phyloP scores from a whole-genome alignment of 2,329 filamentous ascomycete genomes.

The Metarhizium album region DNA sequence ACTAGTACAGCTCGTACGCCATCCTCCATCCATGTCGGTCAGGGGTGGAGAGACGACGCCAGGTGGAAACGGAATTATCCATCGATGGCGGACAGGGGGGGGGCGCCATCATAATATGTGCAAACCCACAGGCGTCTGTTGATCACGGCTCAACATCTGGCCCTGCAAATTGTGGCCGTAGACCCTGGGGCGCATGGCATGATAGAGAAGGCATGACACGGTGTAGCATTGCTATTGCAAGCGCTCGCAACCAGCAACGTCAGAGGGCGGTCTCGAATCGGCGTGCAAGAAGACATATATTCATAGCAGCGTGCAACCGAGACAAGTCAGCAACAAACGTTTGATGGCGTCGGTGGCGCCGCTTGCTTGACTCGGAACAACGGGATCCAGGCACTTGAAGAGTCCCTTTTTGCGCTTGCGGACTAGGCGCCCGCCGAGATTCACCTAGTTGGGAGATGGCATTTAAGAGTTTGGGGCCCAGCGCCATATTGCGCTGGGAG shows the following conservation, averaged over 20 bases:
- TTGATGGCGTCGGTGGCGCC: slow-evolving; percentile 2
- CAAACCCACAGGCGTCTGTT: not conserved
- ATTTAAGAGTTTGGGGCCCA: not conserved
- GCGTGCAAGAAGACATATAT: not conserved
- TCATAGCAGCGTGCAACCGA: not conserved
- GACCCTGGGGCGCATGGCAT: not conserved
- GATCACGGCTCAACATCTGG: not conserved
- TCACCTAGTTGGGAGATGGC: not conserved
- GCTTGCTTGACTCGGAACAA: slow-evolving; percentile 2
- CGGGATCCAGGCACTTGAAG: not conserved
- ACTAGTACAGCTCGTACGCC: too few relatives aligned
- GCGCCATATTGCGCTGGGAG: not conserved
- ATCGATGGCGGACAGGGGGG: not conserved
- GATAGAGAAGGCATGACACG: not conserved
- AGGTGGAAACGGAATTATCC: not conserved
- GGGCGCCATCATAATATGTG: not conserved
- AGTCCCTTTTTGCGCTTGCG: too few relatives aligned
- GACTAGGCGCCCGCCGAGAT: not conserved
- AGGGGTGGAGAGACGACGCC: not conserved
- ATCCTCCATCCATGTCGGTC: not conserved
- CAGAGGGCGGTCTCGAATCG: slow-evolving; percentile 1
- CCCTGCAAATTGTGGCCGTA: not conserved
- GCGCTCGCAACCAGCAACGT: not conserved
- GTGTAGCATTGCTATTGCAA: not conserved
- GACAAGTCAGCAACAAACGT: not conserved